Percentiles rank a stretch among this genome's conserved stretches.
Conservation (phyloP, 73 alveolate species). For the Tetrahymena thermophila region DNA sequence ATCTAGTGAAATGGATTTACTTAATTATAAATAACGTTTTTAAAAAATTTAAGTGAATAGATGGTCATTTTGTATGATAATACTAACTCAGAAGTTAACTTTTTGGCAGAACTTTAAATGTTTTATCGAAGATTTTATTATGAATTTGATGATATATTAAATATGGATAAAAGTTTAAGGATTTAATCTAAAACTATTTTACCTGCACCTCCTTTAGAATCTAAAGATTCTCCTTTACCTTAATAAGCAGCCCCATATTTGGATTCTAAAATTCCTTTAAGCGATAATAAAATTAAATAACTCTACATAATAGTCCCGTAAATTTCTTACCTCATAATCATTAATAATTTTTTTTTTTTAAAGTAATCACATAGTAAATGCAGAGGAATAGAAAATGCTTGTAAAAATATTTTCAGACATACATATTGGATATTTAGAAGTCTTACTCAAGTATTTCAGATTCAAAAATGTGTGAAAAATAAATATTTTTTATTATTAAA, state of each 20-base stretch:
- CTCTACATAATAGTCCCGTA: neutral
- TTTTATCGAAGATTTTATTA: neutral
- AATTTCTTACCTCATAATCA: neutral
- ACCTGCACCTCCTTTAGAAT: neutral
- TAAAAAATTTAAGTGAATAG: neutral
- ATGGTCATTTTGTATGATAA: neutral
- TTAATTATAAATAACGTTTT: too few species aligned
- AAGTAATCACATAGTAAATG: neutral
- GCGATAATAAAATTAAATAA: neutral
- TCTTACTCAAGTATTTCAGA: neutral
- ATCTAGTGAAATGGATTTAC: neutral
- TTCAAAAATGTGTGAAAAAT: neutral
- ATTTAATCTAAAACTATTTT: neutral
- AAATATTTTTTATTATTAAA: neutral
- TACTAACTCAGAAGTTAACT: neutral
- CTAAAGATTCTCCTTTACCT: neutral
- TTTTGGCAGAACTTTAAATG: neutral
- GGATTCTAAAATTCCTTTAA: neutral
- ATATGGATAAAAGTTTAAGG: neutral
- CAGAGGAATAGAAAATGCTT: neutral
- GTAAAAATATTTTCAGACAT: neutral
- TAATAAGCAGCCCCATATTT: neutral
- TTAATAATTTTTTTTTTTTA: neutral
- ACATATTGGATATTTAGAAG: neutral
- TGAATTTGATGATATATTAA: neutral